These are phyloP conservation scores for Ophiostoma fasciatum DNA, from an alignment of 2,329 filamentous ascomycete genomes.

Conservation along the genomic window DNA sequence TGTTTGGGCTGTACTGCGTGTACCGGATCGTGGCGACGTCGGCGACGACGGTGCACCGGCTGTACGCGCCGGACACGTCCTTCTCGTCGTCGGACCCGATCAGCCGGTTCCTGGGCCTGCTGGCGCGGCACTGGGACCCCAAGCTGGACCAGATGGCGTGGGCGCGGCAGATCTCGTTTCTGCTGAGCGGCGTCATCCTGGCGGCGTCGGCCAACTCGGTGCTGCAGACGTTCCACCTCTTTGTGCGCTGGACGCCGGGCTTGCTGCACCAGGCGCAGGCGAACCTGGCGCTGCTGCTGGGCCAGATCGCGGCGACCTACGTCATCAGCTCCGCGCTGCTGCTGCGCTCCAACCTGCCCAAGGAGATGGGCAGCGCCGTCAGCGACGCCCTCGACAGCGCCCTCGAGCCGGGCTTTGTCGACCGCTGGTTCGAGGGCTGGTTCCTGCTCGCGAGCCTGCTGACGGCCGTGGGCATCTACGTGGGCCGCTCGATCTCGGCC, in stretches of 20 bases:
- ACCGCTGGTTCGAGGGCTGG: conserved; percentile 81
- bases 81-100: conserved; percentile 67
- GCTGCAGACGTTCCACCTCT: conserved; percentile 71
- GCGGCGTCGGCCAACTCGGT: conserved; percentile 68
- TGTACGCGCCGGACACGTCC: conserved; percentile 29
- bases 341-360: conserved; percentile 62
- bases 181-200: conserved; percentile 70
- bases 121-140: conserved; percentile 74
- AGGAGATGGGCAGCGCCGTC: conserved; percentile 62
- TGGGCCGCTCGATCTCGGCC: conserved; percentile 46
- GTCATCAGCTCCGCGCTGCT: conserved; percentile 69
- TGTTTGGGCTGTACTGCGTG: conserved; percentile 69
- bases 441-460: conserved; percentile 54
- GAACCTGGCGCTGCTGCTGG: conserved; percentile 64
- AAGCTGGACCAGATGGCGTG: conserved; percentile 68
- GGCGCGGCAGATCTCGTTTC: conserved; percentile 73
- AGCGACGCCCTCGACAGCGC: conserved; percentile 65
- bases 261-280: conserved; percentile 61
- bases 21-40: conserved; percentile 66
- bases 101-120: conserved; percentile 63
- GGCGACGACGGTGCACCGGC: conserved; percentile 50
- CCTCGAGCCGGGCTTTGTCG: conserved; percentile 56
- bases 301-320: conserved; percentile 71
- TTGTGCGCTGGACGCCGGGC: conserved; percentile 58
- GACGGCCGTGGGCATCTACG: conserved; percentile 58